phyloP scores from a whole-genome alignment of 2,329 filamentous ascomycete species.

The Penicillium sp. region DNA sequence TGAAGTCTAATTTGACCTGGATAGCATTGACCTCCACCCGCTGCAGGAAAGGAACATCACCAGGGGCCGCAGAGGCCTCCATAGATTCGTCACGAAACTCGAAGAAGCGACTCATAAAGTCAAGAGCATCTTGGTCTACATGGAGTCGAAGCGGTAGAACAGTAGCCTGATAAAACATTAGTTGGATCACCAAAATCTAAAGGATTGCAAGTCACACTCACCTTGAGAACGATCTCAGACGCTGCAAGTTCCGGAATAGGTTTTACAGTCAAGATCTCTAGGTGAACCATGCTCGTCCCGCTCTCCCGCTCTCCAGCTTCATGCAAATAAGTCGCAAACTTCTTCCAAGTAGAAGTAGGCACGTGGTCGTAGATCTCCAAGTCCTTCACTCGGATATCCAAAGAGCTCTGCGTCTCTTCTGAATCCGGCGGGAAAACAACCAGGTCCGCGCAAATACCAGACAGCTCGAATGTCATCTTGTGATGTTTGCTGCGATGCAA shows the following conservation, averaged over 20 bases:
- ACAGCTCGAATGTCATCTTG: slow-evolving; percentile 93
- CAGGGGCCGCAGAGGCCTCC: slow-evolving; percentile 59
- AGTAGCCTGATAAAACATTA: slow-evolving; percentile 54
- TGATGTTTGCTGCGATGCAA: slow-evolving; percentile 85
- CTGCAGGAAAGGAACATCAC: slow-evolving; percentile 84
- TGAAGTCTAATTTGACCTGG: slow-evolving; percentile 88
- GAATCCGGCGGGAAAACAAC: slow-evolving; percentile 75
- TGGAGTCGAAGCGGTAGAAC: slow-evolving; percentile 86
- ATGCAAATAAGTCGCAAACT: slow-evolving; percentile 92
- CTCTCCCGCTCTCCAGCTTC: slow-evolving; percentile 85
- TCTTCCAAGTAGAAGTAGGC: slow-evolving; percentile 95
- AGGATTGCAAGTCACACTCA: slow-evolving; percentile 34
- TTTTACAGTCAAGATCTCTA: slow-evolving; percentile 85
- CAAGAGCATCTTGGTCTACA: slow-evolving; percentile 94
- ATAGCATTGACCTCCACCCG: slow-evolving; percentile 84
- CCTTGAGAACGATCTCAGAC: slow-evolving; percentile 83
- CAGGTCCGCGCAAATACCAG: slow-evolving; percentile 80
- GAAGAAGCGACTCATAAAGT: slow-evolving; percentile 97
- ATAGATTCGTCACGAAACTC: slow-evolving; percentile 84
- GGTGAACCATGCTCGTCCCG: slow-evolving; percentile 83
- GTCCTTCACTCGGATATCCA: slow-evolving; percentile 80
- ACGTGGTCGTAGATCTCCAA: slow-evolving; percentile 93
- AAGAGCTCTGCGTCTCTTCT: slow-evolving; percentile 82
- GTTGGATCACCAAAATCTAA: neutral
- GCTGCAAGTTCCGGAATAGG: slow-evolving; percentile 82